A percentile compares a stretch with the other conserved stretches of the same genome.
phyloP scores from a whole-genome alignment of 176 grass and related monocot genomes.

The Paspalum notatum region DNA sequence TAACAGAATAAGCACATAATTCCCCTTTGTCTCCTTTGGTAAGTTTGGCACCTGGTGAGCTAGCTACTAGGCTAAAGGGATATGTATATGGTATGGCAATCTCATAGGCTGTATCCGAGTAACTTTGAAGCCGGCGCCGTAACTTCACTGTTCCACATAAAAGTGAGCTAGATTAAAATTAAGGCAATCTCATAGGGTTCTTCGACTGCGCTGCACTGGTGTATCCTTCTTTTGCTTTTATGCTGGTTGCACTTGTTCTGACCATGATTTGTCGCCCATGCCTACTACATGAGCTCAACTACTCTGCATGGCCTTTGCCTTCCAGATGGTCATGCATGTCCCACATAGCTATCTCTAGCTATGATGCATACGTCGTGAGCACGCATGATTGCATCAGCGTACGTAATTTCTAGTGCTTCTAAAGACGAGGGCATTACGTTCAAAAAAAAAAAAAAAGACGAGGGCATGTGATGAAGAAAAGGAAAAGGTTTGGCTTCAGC shows the following conservation, averaged over 20 bases:
- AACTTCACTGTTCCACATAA: conserved; percentile 46
- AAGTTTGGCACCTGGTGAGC: conserved; percentile 88
- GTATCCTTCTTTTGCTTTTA: conserved; percentile 40
- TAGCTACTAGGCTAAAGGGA: conserved; percentile 47
- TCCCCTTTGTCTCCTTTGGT: conserved; percentile 78
- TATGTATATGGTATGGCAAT: conserved; percentile 35
- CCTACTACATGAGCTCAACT: neutral
- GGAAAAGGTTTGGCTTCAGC: neutral
- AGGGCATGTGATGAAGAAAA: neutral
- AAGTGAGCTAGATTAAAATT: conserved; percentile 41
- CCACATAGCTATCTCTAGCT: conserved; percentile 24
- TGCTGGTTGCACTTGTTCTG: conserved; percentile 30
- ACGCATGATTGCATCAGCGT: conserved; percentile 39
- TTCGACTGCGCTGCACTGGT: neutral
- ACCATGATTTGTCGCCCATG: conserved; percentile 13
- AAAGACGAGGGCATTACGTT: neutral
- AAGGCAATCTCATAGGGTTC: conserved; percentile 3
- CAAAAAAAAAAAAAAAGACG: too few species aligned
- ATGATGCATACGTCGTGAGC: conserved; percentile 42
- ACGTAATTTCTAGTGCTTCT: neutral
- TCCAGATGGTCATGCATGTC: conserved; percentile 21
- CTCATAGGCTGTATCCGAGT: conserved; percentile 27
- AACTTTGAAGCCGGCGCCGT: conserved; percentile 50
- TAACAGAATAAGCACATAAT: conserved; percentile 83
- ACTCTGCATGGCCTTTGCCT: conserved; percentile 9